Evolutionary conservation across 306 rosid genomes (phyloP), one percentile per base, ranked within the genome.

Genomic region (Glycine tomentella): DNA sequence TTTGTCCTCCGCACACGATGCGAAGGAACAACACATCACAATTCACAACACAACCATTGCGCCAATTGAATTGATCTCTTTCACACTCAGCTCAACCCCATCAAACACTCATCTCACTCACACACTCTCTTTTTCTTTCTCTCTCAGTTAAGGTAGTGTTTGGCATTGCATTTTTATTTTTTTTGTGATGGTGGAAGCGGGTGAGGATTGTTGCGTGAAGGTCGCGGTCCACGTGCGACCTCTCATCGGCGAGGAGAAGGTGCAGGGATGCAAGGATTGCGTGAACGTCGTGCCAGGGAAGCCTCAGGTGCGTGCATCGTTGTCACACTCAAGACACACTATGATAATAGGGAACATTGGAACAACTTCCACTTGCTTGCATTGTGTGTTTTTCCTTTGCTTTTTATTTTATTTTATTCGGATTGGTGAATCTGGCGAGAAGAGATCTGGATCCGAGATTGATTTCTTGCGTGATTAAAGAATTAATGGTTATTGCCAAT

Each of bases 221-320:
- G 99, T 96, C 16, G 99, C 98, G 68, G 98, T 96, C 44, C 97
- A 96, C 82, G 91, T 92, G 81, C 89, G 99, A 45, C 99, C 99
- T 11, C 93, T 96, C 75, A 90, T 96, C 89, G 84, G 85, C 50
- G 98, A 96, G 73, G 99, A 96, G 92, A 90, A 91, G 82, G 85
- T 91, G 72, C 99, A 92, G 80, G 99, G 99, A 0, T 96, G 99
- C 88, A 92, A 96, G 76, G 99, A 96, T 85, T 96, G 99, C 74
- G 98, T 96, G 81, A 90, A 89, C 73, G 97, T 93, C 80, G 91
- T 91, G 75, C 56, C 89, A 15, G 94, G 94, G 65, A 96, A 96
- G 92, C 99, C 98, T 84, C 99, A 96, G 99, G 98, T 95, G 79
- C 77, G 98, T 95, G 79, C 77, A 59, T 61, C 79, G 59, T 61